A percentile compares a stretch with the other conserved stretches of the same genome.
Conservation (phyloP, 2,329 filamentous ascomycete species). For the Sporothrix luriei region DNA sequence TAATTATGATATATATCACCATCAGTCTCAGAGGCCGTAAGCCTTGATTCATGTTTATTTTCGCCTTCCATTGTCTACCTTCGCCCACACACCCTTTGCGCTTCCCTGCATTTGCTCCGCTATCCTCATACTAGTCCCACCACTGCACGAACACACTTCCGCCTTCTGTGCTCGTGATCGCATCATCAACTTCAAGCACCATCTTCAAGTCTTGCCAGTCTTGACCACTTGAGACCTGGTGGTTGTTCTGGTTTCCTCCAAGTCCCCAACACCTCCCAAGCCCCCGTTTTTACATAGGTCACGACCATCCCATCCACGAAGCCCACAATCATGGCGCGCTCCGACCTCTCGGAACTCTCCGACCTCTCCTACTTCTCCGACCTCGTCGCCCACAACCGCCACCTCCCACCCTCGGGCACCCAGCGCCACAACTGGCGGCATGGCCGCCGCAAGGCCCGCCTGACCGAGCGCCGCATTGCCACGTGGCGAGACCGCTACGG, state of each 20-base stretch:
- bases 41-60: background rate
- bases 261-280: background rate
- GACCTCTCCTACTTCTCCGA: background rate
- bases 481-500: background rate
- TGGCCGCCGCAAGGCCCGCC: slow-evolving; percentile 20
- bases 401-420: slow-evolving; percentile 4
- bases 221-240: background rate
- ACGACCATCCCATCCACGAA: background rate
- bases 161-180: background rate
- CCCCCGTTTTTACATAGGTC: background rate
- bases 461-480: background rate
- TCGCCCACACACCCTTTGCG: background rate
- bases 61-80: background rate
- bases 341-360: background rate
- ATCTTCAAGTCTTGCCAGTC: background rate
- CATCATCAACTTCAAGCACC: slow-evolving; percentile 10
- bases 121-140: no score
- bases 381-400: slow-evolving; percentile 16
- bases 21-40: slow-evolving; percentile 6
- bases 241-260: background rate
- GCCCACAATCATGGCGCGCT: slow-evolving; percentile 15
- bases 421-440: slow-evolving; percentile 14
- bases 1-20: slow-evolving; percentile 25
- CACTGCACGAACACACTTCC: no score
- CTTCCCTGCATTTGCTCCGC: background rate